Base-by-base conservation (phyloP, 2,329 filamentous ascomycete genomes). In the Colletotrichum tropicicola region DNA sequence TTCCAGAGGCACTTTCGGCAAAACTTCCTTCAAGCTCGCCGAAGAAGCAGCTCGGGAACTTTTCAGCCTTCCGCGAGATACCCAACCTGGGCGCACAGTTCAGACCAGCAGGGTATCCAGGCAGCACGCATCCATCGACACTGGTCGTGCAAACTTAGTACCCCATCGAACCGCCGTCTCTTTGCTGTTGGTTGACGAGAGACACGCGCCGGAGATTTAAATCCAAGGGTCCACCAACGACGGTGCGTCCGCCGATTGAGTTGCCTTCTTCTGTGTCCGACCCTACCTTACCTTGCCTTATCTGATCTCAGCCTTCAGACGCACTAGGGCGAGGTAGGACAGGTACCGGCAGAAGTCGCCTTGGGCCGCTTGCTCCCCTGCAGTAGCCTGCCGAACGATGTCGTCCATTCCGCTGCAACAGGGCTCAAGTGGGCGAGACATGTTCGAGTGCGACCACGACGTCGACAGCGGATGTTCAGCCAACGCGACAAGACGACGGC, bases 201-300 rank as follows among this genome's bases (percentile, higher is more conserved):
- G 45, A 65, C 57, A 62, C 45, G 37, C 49, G 43, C 51, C 57
- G 62, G 57, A 56, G 35, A 65, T 62, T 65, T 56, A 51, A 65
- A 51, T 45, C 25, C 54, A 47, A 55, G 35, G 62, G 62, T 56
- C 57, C 57, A 56, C 57, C 19, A 19, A 8, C 23, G 37, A 44
- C 35, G 6, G 19, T 23, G 27, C 56, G 8, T 54, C 28, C 21
- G 17, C 43, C 35, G 56, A 65, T 60, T 54, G 30, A 59, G 35
- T 54, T 48, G 28, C 51, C 41, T 48, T 37, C 25, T 32, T 27
- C 43, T 54, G 25, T 48, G 43, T 37, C 32, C 56, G 21, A 63
- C 44, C 44, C 30, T 44, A 23, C 48, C 25, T 58, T 30, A n/a
- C 27, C 17, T 35, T 28, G 39, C 49, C 41, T 45, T 27, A 27